Evolutionary conservation across 2,329 filamentous ascomycete genomes (phyloP).

Genomic region (Meredithiella fracta): DNA sequence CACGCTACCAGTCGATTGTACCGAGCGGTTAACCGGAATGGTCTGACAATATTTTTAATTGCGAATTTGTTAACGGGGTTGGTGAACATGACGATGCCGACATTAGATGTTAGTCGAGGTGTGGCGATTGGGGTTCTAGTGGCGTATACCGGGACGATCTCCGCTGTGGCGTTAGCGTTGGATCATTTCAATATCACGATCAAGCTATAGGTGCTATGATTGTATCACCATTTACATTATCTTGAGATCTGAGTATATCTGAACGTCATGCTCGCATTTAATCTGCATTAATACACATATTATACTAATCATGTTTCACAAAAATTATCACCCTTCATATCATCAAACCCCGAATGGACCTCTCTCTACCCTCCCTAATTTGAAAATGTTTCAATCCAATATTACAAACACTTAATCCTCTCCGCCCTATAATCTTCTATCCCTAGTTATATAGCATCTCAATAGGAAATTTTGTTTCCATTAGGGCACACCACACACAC

Average conservation of each 20-base stretch:
- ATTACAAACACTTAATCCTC: background rate
- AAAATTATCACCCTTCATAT: too few species aligned
- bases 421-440: background rate
- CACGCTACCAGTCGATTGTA: slow-evolving; percentile 68
- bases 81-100: slow-evolving; percentile 76
- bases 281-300: too few species aligned
- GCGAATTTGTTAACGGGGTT: slow-evolving; percentile 81
- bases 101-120: slow-evolving; percentile 50
- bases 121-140: slow-evolving; percentile 59
- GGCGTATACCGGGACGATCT: slow-evolving; percentile 52
- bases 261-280: background rate
- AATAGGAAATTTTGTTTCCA: background rate
- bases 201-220: slow-evolving; percentile 38
- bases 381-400: background rate
- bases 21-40: slow-evolving; percentile 74
- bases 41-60: slow-evolving; percentile 65
- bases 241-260: background rate
- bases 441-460: background rate
- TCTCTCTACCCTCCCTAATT: background rate
- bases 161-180: slow-evolving; percentile 48
- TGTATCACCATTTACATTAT: background rate
- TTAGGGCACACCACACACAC: background rate
- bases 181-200: slow-evolving; percentile 52
- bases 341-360: too few species aligned
- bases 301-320: too few species aligned